Conservation (phyloP, 1,139 yeast genomes). For the Scheffersomyces cryptocercus region DNA sequence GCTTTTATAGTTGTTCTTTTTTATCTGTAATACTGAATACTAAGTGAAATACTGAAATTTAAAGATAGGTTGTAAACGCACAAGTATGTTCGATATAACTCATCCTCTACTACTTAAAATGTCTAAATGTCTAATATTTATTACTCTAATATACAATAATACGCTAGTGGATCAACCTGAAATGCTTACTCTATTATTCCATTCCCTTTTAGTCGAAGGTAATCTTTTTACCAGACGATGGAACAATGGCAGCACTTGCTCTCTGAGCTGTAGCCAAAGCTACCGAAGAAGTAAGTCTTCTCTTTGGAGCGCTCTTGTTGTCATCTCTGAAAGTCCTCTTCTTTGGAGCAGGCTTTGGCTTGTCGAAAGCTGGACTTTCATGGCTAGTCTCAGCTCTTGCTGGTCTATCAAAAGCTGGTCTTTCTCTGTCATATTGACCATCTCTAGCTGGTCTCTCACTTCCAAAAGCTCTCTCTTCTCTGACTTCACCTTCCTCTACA, state of each 20-base stretch:
- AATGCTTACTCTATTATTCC: not conserved
- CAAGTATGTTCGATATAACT: no score
- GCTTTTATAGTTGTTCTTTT: no score
- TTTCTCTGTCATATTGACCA: constrained; percentile 4
- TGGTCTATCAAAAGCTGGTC: constrained; percentile 7
- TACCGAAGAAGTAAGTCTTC: constrained; percentile 74
- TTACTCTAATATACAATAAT: no score
- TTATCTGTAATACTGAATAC: no score
- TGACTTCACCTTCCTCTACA: constrained; percentile 22
- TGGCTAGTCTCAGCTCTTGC: constrained; percentile 1
- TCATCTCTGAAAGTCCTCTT: constrained; percentile 21
- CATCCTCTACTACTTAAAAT: no score
- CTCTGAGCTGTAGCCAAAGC: constrained; percentile 90
- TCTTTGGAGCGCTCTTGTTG: constrained; percentile 16
- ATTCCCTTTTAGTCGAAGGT: constrained; percentile 50
- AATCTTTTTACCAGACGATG: constrained; percentile 86
- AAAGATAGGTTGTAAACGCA: no score
- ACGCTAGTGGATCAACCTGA: not conserved
- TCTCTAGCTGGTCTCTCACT: constrained; percentile 13
- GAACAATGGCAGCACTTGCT: constrained; percentile 86
- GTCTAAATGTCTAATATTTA: no score
- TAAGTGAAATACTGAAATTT: no score
- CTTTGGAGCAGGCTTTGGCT: constrained; percentile 10
- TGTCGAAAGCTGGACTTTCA: constrained; percentile 6
- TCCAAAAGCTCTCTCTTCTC: constrained; percentile 7